Percentiles rank a stretch among this genome's conserved stretches.
Evolutionary conservation across 2,329 filamentous ascomycete species (phyloP).

Genomic region (Pseudogymnoascus sp.): DNA sequence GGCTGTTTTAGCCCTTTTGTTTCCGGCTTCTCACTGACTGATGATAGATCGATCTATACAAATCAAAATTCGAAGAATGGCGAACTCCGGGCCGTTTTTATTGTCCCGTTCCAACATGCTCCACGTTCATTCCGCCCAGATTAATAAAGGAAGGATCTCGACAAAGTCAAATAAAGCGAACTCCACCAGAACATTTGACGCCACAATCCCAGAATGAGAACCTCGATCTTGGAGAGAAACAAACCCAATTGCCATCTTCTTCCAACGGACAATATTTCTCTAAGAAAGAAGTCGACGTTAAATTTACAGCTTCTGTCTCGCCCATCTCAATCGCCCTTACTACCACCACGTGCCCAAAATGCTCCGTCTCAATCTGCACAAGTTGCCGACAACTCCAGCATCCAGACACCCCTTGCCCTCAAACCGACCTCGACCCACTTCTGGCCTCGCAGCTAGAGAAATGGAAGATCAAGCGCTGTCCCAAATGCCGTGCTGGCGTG

Average conservation of each 20-base stretch:
- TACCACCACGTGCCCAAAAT: conserved; percentile 36
- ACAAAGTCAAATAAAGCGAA: neutral
- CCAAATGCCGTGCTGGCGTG: conserved; percentile 39
- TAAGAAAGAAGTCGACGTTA: neutral
- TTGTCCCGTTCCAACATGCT: conserved; percentile 40
- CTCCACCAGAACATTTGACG: neutral
- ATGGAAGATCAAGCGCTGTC: conserved; percentile 42
- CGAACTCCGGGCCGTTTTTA: conserved; percentile 37
- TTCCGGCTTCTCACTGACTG: neutral
- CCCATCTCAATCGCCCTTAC: conserved; percentile 4
- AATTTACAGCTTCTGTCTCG: neutral
- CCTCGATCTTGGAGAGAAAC: neutral
- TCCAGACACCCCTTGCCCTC: conserved; percentile 27
- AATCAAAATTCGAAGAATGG: conserved; percentile 40
- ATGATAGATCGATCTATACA: conserved; percentile 27
- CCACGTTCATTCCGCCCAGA: conserved; percentile 36
- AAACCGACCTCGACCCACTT: conserved; percentile 29
- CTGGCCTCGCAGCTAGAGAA: conserved; percentile 29
- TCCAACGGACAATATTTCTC: neutral
- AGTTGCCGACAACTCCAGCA: conserved; percentile 37
- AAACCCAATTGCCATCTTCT: neutral
- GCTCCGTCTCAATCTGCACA: conserved; percentile 34
- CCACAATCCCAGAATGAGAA: neutral
- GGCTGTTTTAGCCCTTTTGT: neutral
- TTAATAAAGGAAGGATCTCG: conserved; percentile 10